Evolutionary conservation across 352 stramenopile genomes (phyloP).

Genomic region (Phytophthora tentaculata): DNA sequence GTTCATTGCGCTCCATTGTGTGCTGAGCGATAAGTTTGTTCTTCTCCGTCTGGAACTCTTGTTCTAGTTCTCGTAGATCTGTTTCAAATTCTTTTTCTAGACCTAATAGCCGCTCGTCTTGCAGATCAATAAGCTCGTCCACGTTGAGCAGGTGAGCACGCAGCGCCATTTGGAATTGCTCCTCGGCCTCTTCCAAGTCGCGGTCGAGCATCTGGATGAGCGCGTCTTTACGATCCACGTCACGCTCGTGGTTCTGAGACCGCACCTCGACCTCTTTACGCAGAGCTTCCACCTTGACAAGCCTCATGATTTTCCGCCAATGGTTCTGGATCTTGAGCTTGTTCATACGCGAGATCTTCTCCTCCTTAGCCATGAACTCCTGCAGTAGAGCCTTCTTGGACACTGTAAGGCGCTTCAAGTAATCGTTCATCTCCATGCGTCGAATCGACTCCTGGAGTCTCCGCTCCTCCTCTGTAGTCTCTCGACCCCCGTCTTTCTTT

Average conservation of each 20-base stretch:
- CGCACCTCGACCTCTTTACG: conserved; percentile 93
- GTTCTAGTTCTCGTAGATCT: conserved; percentile 84
- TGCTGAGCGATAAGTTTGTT: conserved; percentile 81
- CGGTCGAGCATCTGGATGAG: conserved; percentile 96
- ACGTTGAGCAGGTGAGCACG: conserved; percentile 91
- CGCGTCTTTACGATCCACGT: conserved; percentile 94
- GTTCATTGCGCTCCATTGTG: conserved; percentile 71
- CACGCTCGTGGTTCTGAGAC: conserved; percentile 94
- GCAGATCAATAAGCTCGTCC: conserved; percentile 92
- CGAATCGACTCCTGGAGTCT: conserved; percentile 80
- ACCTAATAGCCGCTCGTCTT: conserved; percentile 86
- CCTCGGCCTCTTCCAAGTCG: conserved; percentile 93
- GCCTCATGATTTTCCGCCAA: conserved; percentile 96
- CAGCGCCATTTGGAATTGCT: conserved; percentile 94
- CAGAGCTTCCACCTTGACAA: conserved; percentile 92
- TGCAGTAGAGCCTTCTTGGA: conserved; percentile 80
- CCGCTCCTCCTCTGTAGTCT: conserved; percentile 72
- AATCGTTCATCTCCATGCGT: conserved; percentile 88
- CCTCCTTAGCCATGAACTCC: conserved; percentile 81
- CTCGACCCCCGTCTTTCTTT: conserved; percentile 61
- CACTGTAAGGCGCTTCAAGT: conserved; percentile 79
- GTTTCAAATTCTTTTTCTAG: conserved; percentile 93
- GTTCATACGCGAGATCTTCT: conserved; percentile 80
- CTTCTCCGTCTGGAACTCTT: conserved; percentile 88
- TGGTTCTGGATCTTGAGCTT: conserved; percentile 95